Conservation (phyloP, 371 early-diverging fungal species). For the Blakeslea trispora region DNA sequence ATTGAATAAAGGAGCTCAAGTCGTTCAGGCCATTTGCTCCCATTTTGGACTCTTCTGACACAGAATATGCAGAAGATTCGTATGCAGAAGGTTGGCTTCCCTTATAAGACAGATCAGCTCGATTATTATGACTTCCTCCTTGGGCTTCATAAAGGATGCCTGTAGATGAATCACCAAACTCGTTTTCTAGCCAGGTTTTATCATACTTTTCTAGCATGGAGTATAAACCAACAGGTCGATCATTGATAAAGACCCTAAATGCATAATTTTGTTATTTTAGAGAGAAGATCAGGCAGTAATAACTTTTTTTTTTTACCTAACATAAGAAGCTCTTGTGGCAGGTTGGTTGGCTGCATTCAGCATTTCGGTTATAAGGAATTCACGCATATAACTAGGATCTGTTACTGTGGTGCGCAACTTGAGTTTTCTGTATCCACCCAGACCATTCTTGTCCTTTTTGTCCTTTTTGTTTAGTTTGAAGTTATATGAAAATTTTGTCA, state of each 20-base stretch:
- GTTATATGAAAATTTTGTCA: conserved; percentile 39
- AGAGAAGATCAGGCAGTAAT: too few relatives aligned
- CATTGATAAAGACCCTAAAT: conserved; percentile 33
- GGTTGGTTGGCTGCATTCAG: conserved; percentile 24
- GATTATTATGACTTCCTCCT: conserved; percentile 9
- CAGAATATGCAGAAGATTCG: conserved; percentile 12
- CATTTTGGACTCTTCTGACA: conserved; percentile 22
- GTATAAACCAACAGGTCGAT: conserved; percentile 32
- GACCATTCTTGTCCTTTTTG: conserved; percentile 7
- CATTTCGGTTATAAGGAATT: conserved; percentile 38
- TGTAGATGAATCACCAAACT: conserved; percentile 20
- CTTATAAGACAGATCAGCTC: conserved; percentile 33
- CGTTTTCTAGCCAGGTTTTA: conserved; percentile 32
- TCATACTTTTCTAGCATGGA: conserved; percentile 38
- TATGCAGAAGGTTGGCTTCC: conserved; percentile 23
- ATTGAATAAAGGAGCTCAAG: conserved; percentile 28
- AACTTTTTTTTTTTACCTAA: conserved; percentile 21
- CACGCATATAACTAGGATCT: conserved; percentile 50
- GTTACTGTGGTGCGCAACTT: conserved; percentile 25
- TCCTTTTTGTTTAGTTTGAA: conserved; percentile 28
- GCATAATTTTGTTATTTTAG: too few relatives aligned
- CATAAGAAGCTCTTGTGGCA: conserved; percentile 24
- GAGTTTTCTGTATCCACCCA: conserved; percentile 21
- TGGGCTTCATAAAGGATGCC: conserved; percentile 34
- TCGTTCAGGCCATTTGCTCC: conserved; percentile 13